These are phyloP conservation scores for Clavispora asparagi DNA, from an alignment of 805 yeast genomes.

Conservation along the genomic window DNA sequence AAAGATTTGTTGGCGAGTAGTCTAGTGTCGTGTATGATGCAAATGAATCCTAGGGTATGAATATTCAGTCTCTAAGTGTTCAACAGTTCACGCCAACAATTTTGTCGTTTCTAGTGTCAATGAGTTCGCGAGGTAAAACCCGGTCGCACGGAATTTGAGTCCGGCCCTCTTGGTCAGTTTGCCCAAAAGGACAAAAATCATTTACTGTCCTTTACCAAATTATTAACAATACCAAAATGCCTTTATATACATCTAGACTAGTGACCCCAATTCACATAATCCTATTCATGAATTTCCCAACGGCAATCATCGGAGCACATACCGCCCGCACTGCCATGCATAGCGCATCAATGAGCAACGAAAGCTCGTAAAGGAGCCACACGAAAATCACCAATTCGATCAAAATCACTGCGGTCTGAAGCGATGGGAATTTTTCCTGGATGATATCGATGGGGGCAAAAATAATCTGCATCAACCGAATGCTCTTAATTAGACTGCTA, in stretches of 20 bases:
- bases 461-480: slow-evolving; percentile 30
- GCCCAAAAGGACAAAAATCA: too few species aligned
- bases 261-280: slow-evolving; percentile 23
- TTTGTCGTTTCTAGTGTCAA: too few species aligned
- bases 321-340: slow-evolving; percentile 42
- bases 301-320: slow-evolving; percentile 43
- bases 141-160: too few species aligned
- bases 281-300: slow-evolving; percentile 40
- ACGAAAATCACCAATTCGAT: slow-evolving; percentile 33
- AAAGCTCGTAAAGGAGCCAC: slow-evolving; percentile 39
- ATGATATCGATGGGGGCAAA: slow-evolving; percentile 39
- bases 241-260: background rate
- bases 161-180: too few species aligned
- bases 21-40: too few species aligned
- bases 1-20: too few species aligned
- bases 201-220: too few species aligned
- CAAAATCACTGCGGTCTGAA: slow-evolving; percentile 37
- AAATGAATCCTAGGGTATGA: too few species aligned
- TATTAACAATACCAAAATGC: too few species aligned
- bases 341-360: slow-evolving; percentile 37
- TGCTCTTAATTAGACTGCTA: slow-evolving; percentile 28
- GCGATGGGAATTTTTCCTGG: slow-evolving; percentile 30
- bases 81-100: too few species aligned
- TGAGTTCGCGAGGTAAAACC: too few species aligned
- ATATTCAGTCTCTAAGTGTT: too few species aligned